Percentiles rank a stretch among this genome's conserved stretches.
phyloP scores from a whole-genome alignment of 2,329 filamentous ascomycete genomes.

The Nothophoma quercina region DNA sequence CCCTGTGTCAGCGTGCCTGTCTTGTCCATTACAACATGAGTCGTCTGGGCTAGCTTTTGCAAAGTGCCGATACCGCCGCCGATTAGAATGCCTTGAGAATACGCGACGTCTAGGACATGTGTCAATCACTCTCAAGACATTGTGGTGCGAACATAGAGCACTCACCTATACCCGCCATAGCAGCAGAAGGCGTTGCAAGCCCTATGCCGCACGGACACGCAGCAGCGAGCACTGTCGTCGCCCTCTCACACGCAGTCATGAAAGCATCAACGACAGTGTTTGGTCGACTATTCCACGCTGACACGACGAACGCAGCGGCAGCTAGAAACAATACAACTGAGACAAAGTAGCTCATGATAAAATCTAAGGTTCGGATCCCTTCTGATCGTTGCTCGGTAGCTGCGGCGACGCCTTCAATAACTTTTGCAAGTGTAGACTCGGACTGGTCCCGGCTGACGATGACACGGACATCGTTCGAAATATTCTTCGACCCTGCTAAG shows the following conservation, averaged over 20 bases:
- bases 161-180: constrained; percentile 23
- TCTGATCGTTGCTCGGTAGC: constrained; percentile 7
- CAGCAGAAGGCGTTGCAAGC: constrained; percentile 21
- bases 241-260: constrained; percentile 7
- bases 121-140: neutral
- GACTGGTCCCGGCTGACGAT: constrained; percentile 7
- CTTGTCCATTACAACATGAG: constrained; percentile 27
- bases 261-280: neutral
- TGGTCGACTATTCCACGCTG: neutral
- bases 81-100: constrained; percentile 19
- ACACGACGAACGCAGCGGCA: neutral
- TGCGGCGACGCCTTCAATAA: constrained; percentile 17
- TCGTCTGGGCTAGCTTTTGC: constrained; percentile 7
- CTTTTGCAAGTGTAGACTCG: constrained; percentile 14
- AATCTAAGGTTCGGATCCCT: constrained; percentile 5
- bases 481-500: constrained; percentile 16
- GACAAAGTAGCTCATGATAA: constrained; percentile 12
- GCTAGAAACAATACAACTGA: constrained; percentile 3
- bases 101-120: constrained; percentile 15
- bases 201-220: constrained; percentile 27
- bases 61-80: constrained; percentile 20
- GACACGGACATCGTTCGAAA: constrained; percentile 1
- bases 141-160: too few species aligned
- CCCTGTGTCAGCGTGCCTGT: constrained; percentile 26
- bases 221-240: constrained; percentile 19